phyloP scores from a whole-genome alignment of 176 grass and related monocot genomes.

The Oryza longistaminata region DNA sequence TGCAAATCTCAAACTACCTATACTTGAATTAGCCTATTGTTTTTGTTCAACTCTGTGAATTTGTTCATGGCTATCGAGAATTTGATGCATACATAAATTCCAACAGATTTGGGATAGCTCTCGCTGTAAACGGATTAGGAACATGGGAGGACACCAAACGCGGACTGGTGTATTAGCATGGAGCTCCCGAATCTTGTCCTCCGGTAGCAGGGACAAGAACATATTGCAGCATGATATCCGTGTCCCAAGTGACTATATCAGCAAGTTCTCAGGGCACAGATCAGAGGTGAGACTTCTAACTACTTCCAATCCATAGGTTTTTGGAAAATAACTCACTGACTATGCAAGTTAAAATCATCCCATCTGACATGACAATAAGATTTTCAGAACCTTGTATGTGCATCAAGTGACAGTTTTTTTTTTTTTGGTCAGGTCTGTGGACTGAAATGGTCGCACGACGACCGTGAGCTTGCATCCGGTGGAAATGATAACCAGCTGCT shows the following conservation, averaged over 20 bases:
- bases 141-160: constrained; percentile 83
- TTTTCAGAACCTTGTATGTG: constrained; percentile 4
- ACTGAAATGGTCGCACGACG: constrained; percentile 95
- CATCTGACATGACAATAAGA: background rate
- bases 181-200: constrained; percentile 94
- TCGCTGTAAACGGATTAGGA: constrained; percentile 81
- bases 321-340: constrained; percentile 9
- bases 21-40: background rate
- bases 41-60: background rate
- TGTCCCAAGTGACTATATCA: constrained; percentile 71
- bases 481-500: constrained; percentile 97
- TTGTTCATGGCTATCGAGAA: background rate
- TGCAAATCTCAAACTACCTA: background rate
- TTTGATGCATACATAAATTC: background rate
- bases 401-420: background rate
- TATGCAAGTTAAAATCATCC: background rate
- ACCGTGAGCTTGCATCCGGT: constrained; percentile 95
- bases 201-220: constrained; percentile 92
- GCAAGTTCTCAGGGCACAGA: constrained; percentile 78
- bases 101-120: constrained; percentile 93
- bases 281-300: constrained; percentile 65
- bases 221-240: constrained; percentile 92
- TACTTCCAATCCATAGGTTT: background rate
- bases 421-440: constrained; percentile 73
- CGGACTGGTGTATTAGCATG: constrained; percentile 80